Evolutionary conservation across 495 filamentous ascomycete genomes (phyloP), one percentile per base, ranked within the genome.

Genomic region (Darksidea phi): DNA sequence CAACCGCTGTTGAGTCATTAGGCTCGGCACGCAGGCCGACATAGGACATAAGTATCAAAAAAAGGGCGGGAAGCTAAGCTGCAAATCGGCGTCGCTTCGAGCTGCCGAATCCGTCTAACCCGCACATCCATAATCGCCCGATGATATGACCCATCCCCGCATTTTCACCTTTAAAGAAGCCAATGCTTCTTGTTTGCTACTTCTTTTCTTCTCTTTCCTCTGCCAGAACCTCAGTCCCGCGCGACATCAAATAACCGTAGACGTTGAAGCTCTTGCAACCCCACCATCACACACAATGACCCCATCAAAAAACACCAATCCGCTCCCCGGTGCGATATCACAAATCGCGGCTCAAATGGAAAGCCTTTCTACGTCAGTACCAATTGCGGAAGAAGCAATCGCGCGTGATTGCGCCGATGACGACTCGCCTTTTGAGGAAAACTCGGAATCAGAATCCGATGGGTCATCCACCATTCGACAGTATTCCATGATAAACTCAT

Each of bases 301-400:
- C 6, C 41, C 5, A 43, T n/a, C 41, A 6, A 15, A 43, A 3
- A 32, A 32, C 10, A 43, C 41, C 41, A 15, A 20, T 43, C 15
- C 15, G 41, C 13, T 13, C 38, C 21, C 20, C 47, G 43, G 59
- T 12, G 18, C 54, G 12, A 32, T 21, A 24, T 21, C 42, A 25
- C 28, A 25, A n/a, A 15, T 54, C 13, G 18, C 43, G 21, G 56
- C 67, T 11, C 67, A 67, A 48, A 55, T 67, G 64, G 67, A 61
- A 15, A 48, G 48, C n/a, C 49, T 64, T 7, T 42, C 55, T 2
- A 17, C 58, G 1, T 54, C 68, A 17, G 43, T 85, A 7, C 84
- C 86, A 11, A 77, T 89, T 42, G 88, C 87, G 0, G 81, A 86
- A 56, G 79, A 84, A 26, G 80, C 85, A 20, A 81, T 93, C 70